phyloP scores from a whole-genome alignment of 371 early-diverging fungal genomes.

The Mucor sp. region DNA sequence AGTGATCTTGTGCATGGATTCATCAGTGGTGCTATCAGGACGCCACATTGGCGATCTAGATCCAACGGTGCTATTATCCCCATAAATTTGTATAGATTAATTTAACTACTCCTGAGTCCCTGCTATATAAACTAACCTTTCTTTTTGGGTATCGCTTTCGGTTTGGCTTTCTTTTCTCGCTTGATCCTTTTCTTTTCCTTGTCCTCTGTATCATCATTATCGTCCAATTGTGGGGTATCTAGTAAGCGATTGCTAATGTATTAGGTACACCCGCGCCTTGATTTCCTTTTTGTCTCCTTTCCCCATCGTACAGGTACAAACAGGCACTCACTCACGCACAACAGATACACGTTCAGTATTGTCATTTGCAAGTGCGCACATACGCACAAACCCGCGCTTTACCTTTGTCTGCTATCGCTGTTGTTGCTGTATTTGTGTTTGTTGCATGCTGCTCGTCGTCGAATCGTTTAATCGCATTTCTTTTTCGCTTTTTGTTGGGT shows the following conservation, averaged over 20 bases:
- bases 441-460: not conserved
- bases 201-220: not conserved
- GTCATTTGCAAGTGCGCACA: not conserved
- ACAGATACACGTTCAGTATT: not conserved
- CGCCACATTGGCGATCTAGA: conserved; percentile 84
- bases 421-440: not conserved
- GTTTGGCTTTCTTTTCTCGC: conserved; percentile 36
- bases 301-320: not conserved
- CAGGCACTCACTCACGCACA: not conserved
- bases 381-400: not conserved
- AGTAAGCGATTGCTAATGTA: not conserved
- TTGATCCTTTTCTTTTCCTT: conserved; percentile 42
- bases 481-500: conserved; percentile 4
- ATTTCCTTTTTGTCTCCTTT: not conserved
- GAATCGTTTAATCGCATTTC: conserved; percentile 8
- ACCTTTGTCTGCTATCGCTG: not conserved
- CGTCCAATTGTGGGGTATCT: not conserved
- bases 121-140: conserved; percentile 7
- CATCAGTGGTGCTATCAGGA: conserved; percentile 57
- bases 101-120: not conserved
- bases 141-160: conserved; percentile 34
- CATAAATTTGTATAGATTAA: not conserved
- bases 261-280: not conserved
- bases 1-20: conserved; percentile 75
- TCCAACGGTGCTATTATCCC: conserved; percentile 61